Conservation (phyloP, 768 basidiomycete species). For the Pisolithus albus region DNA sequence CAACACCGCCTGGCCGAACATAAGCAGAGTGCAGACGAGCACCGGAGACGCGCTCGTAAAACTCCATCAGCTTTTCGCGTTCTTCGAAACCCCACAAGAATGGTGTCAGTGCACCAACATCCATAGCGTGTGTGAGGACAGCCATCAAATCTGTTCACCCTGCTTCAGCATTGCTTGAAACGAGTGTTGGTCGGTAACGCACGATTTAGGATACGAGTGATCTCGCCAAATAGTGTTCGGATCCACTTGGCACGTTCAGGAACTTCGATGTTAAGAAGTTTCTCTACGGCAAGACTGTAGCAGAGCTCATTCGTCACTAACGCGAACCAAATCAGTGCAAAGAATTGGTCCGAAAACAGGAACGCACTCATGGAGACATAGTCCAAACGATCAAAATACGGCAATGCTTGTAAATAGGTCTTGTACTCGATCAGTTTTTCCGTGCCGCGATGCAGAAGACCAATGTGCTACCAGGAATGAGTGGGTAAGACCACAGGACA, state of each 20-base stretch:
- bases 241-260: slow-evolving; percentile 99
- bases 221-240: slow-evolving; percentile 92
- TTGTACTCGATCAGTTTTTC: slow-evolving; percentile 99
- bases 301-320: slow-evolving; percentile 98
- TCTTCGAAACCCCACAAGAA: slow-evolving; percentile 99
- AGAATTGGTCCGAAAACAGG: slow-evolving; percentile 2
- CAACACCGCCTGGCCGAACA: slow-evolving; percentile 94
- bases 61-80: slow-evolving; percentile 99
- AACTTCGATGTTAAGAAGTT: slow-evolving; percentile 93
- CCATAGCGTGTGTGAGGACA: slow-evolving; percentile 90
- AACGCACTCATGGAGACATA: slow-evolving; percentile 97
- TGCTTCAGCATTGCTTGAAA: slow-evolving; percentile 1
- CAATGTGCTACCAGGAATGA: slow-evolving; percentile 63
- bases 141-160: slow-evolving; percentile 79
- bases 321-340: neutral
- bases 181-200: slow-evolving; percentile 21
- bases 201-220: slow-evolving; percentile 95
- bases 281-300: slow-evolving; percentile 96
- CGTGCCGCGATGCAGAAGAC: slow-evolving; percentile 92
- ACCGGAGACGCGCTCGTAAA: slow-evolving; percentile 98
- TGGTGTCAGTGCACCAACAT: slow-evolving; percentile 95
- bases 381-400: slow-evolving; percentile 98
- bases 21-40: slow-evolving; percentile 98
- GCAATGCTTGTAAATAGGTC: slow-evolving; percentile 93
- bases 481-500: neutral